A percentile compares a stretch with the other conserved stretches of the same genome.
phyloP scores from a whole-genome alignment of 2,329 filamentous ascomycete species.

The Thelonectria olida region DNA sequence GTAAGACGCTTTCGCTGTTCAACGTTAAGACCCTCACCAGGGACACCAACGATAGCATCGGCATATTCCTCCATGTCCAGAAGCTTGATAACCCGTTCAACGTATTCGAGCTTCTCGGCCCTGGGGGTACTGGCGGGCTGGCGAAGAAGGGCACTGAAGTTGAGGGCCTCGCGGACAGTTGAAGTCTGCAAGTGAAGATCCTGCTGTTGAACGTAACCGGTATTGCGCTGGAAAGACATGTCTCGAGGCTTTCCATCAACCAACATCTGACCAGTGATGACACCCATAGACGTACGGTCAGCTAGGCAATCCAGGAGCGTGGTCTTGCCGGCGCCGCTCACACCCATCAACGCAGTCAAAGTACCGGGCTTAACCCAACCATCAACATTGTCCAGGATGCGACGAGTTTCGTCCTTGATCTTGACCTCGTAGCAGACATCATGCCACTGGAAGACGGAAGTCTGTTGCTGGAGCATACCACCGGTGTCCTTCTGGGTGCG shows the following conservation, averaged over 20 bases:
- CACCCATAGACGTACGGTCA: constrained; percentile 86
- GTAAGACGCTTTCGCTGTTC: constrained; percentile 81
- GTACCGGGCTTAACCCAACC: constrained; percentile 96
- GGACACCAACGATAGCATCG: constrained; percentile 89
- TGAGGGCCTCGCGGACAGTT: constrained; percentile 88
- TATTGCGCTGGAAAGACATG: constrained; percentile 88
- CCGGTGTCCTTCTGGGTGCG: constrained; percentile 50
- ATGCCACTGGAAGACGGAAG: constrained; percentile 86
- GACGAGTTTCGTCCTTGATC: constrained; percentile 79
- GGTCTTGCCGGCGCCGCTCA: constrained; percentile 93
- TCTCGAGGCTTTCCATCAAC: constrained; percentile 74
- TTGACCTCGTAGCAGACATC: constrained; percentile 81
- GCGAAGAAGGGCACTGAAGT: constrained; percentile 85
- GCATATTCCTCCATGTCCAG: constrained; percentile 91
- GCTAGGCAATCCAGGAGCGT: constrained; percentile 89
- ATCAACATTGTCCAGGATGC: constrained; percentile 85
- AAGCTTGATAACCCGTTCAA: constrained; percentile 89
- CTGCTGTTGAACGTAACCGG: constrained; percentile 91
- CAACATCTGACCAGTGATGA: constrained; percentile 85
- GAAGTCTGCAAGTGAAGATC: constrained; percentile 87
- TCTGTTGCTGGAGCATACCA: constrained; percentile 63
- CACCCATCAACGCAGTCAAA: constrained; percentile 89
- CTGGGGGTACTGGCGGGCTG: constrained; percentile 79
- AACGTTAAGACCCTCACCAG: constrained; percentile 83
- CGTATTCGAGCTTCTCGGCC: constrained; percentile 84